Evolutionary conservation across 345 rosid species (phyloP).

Genomic region (Eutrema yunnanense): DNA sequence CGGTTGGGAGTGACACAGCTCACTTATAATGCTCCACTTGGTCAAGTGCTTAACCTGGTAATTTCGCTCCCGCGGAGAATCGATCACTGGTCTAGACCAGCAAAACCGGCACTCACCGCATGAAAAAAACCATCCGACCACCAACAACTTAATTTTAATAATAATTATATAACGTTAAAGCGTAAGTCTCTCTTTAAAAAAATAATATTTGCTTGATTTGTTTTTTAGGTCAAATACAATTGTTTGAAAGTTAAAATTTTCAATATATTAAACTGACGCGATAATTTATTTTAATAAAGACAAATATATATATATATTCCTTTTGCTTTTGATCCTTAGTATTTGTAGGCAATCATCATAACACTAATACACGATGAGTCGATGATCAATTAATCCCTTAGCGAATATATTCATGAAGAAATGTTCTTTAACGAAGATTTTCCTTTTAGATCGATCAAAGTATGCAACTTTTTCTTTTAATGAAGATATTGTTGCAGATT

Average conservation of each 20-base stretch:
- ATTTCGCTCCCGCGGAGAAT: no score
- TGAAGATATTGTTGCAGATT: slow-evolving; percentile 20
- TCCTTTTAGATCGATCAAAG: slow-evolving; percentile 14
- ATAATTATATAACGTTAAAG: no score
- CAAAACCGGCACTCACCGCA: no score
- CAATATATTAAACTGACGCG: neutral
- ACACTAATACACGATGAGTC: neutral
- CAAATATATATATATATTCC: neutral
- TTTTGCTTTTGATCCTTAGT: slow-evolving; percentile 19
- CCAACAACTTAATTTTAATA: no score
- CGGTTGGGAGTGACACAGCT: no score
- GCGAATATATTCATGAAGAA: slow-evolving; percentile 7
- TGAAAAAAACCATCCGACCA: no score
- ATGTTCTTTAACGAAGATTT: slow-evolving; percentile 16
- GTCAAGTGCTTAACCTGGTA: no score
- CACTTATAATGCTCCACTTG: no score
- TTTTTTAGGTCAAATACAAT: neutral
- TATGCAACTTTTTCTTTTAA: slow-evolving; percentile 20
- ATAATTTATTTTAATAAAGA: slow-evolving; percentile 15
- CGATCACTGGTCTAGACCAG: no score
- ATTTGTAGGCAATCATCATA: slow-evolving; percentile 22
- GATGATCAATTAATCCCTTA: neutral
- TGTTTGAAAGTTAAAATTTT: slow-evolving; percentile 1
- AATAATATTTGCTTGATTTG: neutral
- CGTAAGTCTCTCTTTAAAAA: neutral